Conservation (phyloP, 441 rosid genomes). For the Pelargonium exstipulatum region DNA sequence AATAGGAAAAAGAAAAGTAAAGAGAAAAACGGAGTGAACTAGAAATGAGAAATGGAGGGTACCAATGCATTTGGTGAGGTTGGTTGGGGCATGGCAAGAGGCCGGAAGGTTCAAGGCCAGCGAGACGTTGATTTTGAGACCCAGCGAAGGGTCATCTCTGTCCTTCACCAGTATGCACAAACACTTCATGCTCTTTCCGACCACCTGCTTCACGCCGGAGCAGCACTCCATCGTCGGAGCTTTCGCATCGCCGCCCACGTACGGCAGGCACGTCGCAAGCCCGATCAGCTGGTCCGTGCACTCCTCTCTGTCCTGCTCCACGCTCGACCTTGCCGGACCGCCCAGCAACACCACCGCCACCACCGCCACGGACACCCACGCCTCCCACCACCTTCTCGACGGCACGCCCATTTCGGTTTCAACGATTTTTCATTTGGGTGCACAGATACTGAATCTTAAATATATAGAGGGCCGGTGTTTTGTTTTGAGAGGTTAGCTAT, state of each 20-base stretch:
- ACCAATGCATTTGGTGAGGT: constrained; percentile 58
- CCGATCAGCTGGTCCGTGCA: constrained; percentile 48
- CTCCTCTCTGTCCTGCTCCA: constrained; percentile 56
- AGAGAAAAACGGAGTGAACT: no score
- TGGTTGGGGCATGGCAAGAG: constrained; percentile 43
- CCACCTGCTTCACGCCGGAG: constrained; percentile 52
- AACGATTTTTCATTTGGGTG: no score
- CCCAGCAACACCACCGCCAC: no score
- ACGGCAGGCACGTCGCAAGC: constrained; percentile 57
- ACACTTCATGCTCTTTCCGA: constrained; percentile 61
- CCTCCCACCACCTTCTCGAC: no score
- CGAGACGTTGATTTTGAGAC: constrained; percentile 51
- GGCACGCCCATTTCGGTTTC: no score
- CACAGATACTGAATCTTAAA: no score
- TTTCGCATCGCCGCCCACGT: constrained; percentile 55
- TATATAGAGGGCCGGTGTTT: no score
- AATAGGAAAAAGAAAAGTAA: no score
- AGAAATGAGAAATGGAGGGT: no score
- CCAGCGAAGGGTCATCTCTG: constrained; percentile 62
- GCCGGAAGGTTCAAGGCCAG: constrained; percentile 59
- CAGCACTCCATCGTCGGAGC: constrained; percentile 73
- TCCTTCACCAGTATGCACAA: constrained; percentile 63
- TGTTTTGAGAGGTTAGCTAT: no score
- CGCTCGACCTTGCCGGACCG: background rate
- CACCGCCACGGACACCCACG: no score